Base-by-base conservation (phyloP, 2,329 filamentous ascomycete species). In the Sarocladium brachiariae region DNA sequence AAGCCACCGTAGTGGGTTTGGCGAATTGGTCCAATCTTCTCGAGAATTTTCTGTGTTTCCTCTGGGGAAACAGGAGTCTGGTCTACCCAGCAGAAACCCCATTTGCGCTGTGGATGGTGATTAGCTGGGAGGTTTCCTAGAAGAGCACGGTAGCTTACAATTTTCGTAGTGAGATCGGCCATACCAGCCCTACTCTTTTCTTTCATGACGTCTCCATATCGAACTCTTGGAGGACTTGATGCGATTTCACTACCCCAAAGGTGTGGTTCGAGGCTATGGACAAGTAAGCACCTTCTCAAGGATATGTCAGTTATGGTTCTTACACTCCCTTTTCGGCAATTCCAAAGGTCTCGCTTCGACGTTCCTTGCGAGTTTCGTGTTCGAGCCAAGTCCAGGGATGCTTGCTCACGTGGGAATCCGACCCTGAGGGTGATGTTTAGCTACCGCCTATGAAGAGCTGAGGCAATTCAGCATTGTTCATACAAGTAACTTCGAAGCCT, bases 1-100 rank as follows among this genome's bases (percentile, higher is more conserved):
- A 78, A 77, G 53, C 70, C 81, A 71, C 89, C 92, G 66, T 97
- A 99, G 64, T 97, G 93, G 0, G 93, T 99, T 54, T 85, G 76
- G 16, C 91, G 81, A 59, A 97, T 91, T 56, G 92, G 92, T 0
- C 89, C 81, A 55, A 99, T 95, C 50, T 83, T 81, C 61, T 88
- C 78, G 2, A 97, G 73, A 1, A 96, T 74, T n/a, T 71, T 64
- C 65, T 92, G 69, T 0, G 91, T 96, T 5, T 83, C 77, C 56
- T 84, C 75, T 0, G 89, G 86, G 1, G 81, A 71, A 11, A 63
- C 64, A 0, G 89, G 89, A 13, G 85, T 85, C 38, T 75, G 72
- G 45, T 83, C 76, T 14, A 96, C 80, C 61, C 92, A 92, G 58
- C 78, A 87, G 63, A 95, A 89, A 2, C 92, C 91, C 55, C 78